Evolutionary conservation across 2,329 filamentous ascomycete genomes (phyloP), one percentile per base, ranked within the genome.

Genomic region (Exophiala viscosa): DNA sequence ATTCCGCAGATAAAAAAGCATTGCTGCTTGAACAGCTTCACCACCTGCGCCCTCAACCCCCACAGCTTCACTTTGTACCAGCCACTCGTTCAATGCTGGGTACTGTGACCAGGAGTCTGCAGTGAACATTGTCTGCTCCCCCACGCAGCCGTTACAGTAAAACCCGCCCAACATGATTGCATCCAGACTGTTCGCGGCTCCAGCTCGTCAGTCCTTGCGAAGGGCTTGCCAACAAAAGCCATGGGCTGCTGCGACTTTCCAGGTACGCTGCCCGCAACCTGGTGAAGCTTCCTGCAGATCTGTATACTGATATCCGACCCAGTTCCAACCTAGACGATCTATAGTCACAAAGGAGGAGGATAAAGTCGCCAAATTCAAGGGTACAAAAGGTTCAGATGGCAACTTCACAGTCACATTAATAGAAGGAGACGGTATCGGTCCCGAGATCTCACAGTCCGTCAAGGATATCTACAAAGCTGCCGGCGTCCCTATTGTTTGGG

Each of bases 391-490:
- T 70, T 77, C 86, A 70, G 86, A 92, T 79, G 93, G 93, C 69
- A 93, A 93, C 75, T 99, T 87, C 82, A 88, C 88, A 53, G 93
- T 99, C 68, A 92, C 89, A 66, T 80, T 99, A 76, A 99, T 99
- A 64, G 95, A 99, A 82, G 93, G 95, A 76, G 95, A 99, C 70
- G 93, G 93, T 72, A 99, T 99, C 72, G 93, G 93, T 58, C 93
- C 93, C 61, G 92, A 99, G 78, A 99, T 99, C 70, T 85, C 93
- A 62, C 86, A 96, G 76, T 95, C 93, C 45, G 91, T 99, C 69
- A 99, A 97, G 84, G 89, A 96, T 74, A 99, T 99, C 76, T 99
- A 96, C 78, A 81, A 85, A 67, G 93, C 93, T 66, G 93, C 93
- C 67, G 88, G 95, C 74, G 92, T 95, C 77, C 93, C 93, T 59